Base-by-base conservation (phyloP, 768 basidiomycete species). In the Trametes villosa region DNA sequence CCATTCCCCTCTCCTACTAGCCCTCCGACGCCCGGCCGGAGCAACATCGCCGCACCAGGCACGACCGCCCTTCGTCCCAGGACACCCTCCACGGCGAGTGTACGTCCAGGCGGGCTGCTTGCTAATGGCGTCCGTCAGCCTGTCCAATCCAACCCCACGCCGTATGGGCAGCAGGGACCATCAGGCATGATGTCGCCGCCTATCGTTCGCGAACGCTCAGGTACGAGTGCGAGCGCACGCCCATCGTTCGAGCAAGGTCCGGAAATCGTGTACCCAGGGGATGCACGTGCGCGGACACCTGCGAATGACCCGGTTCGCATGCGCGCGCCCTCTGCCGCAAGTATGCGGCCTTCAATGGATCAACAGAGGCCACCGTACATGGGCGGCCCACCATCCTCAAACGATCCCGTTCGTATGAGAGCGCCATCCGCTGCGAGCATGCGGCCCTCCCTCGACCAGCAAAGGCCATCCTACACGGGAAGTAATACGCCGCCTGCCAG, bases 291-390 rank as follows among this genome's bases (percentile, higher is more conserved):
- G 27, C 24, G 49, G 46, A 57, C 57, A 26, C 58, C 58, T 4
- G 47, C 38, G 30, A 48, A 56, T 36, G 64, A 60, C 36, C 57
- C 53, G 6, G 34, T 34, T 11, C 60, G 57, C 12, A 59, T 58
- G 41, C 67, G 69, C 33, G 51, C 65, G 18, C 68, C 67, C 1
- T 70, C 78, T 27, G 58, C 59, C 50, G 69, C 66, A 4, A 65
- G 68, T 58, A 59, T 53, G 47, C 65, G 66, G 36, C 61, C 67
- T 9, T 57, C 64, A 7, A 44, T 58, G 17, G 57, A 63, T 45
- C 69, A 67, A 20, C 68, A 50, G 56, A 38, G 65, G 22, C 52
- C 62, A 44, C 60, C 65, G 9, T 63, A 56, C 36, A 55, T 65
- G 50, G 44, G 46, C 38, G 49, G 50, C 41, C n/a, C 41, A 9